These are phyloP conservation scores for Discostella stelligera DNA, from an alignment of 352 stramenopile genomes.

Conservation along the genomic window DNA sequence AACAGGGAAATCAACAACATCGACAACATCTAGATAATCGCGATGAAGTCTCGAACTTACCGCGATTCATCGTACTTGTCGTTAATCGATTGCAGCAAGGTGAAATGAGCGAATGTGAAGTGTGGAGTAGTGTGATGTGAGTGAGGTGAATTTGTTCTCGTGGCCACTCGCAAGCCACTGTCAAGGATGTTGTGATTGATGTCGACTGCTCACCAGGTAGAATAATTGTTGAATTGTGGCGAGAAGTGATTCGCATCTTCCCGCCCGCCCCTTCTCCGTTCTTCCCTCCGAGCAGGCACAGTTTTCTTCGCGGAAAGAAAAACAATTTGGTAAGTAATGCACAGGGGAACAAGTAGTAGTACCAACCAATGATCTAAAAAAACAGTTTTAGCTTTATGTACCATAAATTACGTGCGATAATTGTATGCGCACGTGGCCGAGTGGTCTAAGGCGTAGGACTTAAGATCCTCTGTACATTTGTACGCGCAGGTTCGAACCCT, in stretches of 20 bases:
- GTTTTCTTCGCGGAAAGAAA: too few relatives aligned
- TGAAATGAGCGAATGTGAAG: background rate
- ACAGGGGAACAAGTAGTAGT: too few relatives aligned
- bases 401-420: too few relatives aligned
- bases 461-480: conserved; percentile 34
- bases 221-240: conserved; percentile 1
- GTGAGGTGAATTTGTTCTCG: background rate
- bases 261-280: background rate
- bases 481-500: conserved; percentile 38
- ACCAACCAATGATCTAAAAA: too few relatives aligned
- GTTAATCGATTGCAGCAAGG: background rate
- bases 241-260: background rate
- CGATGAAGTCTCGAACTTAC: conserved; percentile 3
- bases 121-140: background rate
- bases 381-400: too few relatives aligned
- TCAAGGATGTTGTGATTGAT: background rate
- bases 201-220: too few relatives aligned
- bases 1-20: background rate
- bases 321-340: too few relatives aligned
- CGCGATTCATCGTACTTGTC: conserved; percentile 9
- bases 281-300: background rate
- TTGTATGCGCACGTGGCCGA: conserved; percentile 22
- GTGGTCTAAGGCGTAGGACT: conserved; percentile 37
- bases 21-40: too few relatives aligned
- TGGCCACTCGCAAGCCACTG: background rate